phyloP scores from a whole-genome alignment of 768 basidiomycete species.

The Cantharellus cinnabarinus region DNA sequence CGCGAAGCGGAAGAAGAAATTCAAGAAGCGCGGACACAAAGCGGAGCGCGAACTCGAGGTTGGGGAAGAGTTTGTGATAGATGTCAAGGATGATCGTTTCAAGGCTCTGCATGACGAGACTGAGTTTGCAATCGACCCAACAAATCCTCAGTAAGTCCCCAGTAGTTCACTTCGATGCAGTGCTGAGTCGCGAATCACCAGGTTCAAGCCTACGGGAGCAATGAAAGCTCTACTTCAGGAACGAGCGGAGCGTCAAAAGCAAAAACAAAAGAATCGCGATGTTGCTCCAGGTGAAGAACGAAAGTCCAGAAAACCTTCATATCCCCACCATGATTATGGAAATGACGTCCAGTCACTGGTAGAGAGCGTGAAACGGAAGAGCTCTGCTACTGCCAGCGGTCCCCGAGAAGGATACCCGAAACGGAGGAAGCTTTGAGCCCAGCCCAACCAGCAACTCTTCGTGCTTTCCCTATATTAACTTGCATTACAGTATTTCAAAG shows the following conservation, averaged over 20 bases:
- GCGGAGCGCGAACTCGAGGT: constrained; percentile 44
- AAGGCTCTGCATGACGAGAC: constrained; percentile 73
- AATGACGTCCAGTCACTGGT: constrained; percentile 43
- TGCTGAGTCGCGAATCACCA: constrained; percentile 15
- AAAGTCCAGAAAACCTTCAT: constrained; percentile 5
- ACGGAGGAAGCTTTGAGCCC: background rate
- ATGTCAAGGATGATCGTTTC: constrained; percentile 80
- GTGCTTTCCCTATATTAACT: background rate
- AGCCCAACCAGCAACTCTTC: background rate
- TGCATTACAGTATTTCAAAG: background rate
- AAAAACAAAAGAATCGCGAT: constrained; percentile 8
- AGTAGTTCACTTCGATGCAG: background rate
- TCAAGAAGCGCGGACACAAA: constrained; percentile 16
- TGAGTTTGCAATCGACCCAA: constrained; percentile 88
- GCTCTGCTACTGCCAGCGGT: constrained; percentile 7
- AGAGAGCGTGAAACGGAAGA: constrained; percentile 76
- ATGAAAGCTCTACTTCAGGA: constrained; percentile 78
- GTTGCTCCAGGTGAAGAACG: background rate
- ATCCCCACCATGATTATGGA: constrained; percentile 7
- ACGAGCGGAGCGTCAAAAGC: constrained; percentile 42
- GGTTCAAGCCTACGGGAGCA: constrained; percentile 81
- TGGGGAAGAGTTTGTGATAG: constrained; percentile 41
- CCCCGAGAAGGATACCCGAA: background rate
- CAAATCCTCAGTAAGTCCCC: constrained; percentile 66
- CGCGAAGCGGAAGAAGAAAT: constrained; percentile 11